Base-by-base conservation (phyloP, 1,139 yeast genomes). In the Magnusiomyces suaveolens region DNA sequence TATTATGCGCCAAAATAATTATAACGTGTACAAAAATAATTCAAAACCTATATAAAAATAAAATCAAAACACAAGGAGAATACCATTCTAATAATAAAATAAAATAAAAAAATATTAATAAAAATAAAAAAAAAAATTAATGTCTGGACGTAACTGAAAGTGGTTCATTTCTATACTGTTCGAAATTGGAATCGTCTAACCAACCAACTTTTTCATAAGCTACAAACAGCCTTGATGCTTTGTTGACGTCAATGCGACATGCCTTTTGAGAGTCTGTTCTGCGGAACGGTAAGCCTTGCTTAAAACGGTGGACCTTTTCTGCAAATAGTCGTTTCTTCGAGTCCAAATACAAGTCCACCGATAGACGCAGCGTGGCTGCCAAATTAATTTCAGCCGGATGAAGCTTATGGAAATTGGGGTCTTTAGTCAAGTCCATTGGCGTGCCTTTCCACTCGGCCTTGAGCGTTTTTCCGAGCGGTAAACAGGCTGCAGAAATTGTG, bases 221-320 rank as follows among this genome's bases (percentile, higher is more conserved):
- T 32, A 95, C 94, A 75, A 82, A 92, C 56, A 92, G 74, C 63
- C 97, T 78, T 54, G 95, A 84, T 1, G 97, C 97, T 71, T 92
- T 92, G 71, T 92, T 92, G 56, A 92, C 98, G 71, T 92, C 98
- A 60, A 92, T 90, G 62, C 96, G 81, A 69, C 97, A 90, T 12
- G 97, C 96, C 75, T 92, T 90, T 71, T 92, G 97, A n/a, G 97
- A 95, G 69, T 92, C 98, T 0, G 97, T 92, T 72, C 97, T 82
- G 73, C 97, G 83, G 72, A 92, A 92, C 49, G 92, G 95, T 69
- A 85, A 77, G 36, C 87, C 87, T 55, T 76, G 76, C 66, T 80
- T 82, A 66, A 85, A 72, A 58, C 97, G 79, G 59, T 80, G 80
- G 44, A 89, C 95, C 72, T 90, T 90, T 68, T 92, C 97, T 59